Evolutionary conservation across 2,329 filamentous ascomycete genomes (phyloP).

Genomic region (Botrytis porri): DNA sequence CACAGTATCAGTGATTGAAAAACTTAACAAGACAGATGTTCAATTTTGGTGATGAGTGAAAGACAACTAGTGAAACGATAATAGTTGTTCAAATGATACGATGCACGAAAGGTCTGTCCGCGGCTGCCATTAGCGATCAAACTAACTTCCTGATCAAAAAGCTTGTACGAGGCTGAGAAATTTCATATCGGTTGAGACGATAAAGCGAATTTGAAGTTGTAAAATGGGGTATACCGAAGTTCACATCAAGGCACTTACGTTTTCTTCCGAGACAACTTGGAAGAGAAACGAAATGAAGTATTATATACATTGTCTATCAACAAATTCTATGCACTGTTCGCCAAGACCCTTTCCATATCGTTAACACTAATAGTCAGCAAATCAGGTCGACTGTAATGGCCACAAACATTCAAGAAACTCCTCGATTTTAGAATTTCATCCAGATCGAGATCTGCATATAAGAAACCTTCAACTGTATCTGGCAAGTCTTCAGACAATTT

Average conservation of each 20-base stretch:
- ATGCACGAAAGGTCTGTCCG: not conserved
- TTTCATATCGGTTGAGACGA: not conserved
- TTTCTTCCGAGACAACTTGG: not conserved
- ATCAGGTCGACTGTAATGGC: conserved; percentile 31
- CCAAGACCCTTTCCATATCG: conserved; percentile 19
- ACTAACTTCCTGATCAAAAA: not conserved
- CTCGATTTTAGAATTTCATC: conserved; percentile 26
- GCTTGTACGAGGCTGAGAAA: not conserved
- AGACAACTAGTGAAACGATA: not conserved
- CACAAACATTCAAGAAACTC: conserved; percentile 29
- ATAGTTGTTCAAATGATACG: not conserved
- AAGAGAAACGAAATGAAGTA: not conserved
- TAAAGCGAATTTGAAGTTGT: not conserved
- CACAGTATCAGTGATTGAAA: not conserved
- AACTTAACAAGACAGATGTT: not conserved
- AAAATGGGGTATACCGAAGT: not conserved
- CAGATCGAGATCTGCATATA: conserved; percentile 43
- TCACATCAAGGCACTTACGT: not conserved
- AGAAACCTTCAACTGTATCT: conserved; percentile 52
- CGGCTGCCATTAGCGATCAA: no score
- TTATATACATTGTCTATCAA: not conserved
- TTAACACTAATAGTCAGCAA: conserved; percentile 30
- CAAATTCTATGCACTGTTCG: no score
- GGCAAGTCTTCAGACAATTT: conserved; percentile 41
- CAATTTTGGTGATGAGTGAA: not conserved